These are phyloP conservation scores for Neopestalotiopsis sp. DNA, from an alignment of 2,329 filamentous ascomycete genomes.

Conservation along the genomic window DNA sequence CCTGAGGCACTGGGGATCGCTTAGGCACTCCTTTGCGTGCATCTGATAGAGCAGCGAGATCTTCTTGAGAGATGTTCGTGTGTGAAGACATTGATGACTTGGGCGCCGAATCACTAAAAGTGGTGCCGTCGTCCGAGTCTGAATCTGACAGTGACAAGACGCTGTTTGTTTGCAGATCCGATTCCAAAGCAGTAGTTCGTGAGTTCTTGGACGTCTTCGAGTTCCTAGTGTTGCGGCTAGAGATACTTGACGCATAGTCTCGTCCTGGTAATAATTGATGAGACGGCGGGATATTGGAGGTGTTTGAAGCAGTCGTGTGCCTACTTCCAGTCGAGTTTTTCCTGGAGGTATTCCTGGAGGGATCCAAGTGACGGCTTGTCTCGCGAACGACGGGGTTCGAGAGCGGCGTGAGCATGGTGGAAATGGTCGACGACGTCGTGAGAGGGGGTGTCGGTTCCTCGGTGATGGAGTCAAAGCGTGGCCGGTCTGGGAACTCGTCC, in stretches of 20 bases:
- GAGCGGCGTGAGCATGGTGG: constrained; percentile 28
- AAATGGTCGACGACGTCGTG: constrained; percentile 28
- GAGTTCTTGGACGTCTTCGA: constrained; percentile 62
- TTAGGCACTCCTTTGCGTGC: constrained; percentile 22
- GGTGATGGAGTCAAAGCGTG: constrained; percentile 7
- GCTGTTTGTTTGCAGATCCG: constrained; percentile 60
- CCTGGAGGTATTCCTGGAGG: constrained; percentile 26
- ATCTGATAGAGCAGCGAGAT: constrained; percentile 24
- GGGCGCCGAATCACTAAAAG: constrained; percentile 37
- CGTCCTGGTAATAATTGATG: constrained; percentile 36
- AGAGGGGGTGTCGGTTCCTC: constrained; percentile 18
- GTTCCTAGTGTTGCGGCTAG: constrained; percentile 60
- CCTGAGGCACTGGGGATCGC: constrained; percentile 28
- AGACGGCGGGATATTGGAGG: constrained; percentile 29
- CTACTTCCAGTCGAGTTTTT: constrained; percentile 34
- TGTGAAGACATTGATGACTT: constrained; percentile 41
- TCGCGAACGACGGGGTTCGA: constrained; percentile 27
- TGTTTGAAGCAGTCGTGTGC: constrained; percentile 33
- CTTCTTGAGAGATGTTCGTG: constrained; percentile 31
- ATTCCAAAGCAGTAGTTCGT: constrained; percentile 46
- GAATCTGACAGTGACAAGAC: constrained; percentile 61
- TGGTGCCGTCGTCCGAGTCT: constrained; percentile 59
- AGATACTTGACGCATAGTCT: constrained; percentile 57
- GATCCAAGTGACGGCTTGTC: constrained; percentile 23
- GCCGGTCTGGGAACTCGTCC: constrained; percentile 20